phyloP scores from a whole-genome alignment of 139 green algal species.

The Coccomyxa sp. region DNA sequence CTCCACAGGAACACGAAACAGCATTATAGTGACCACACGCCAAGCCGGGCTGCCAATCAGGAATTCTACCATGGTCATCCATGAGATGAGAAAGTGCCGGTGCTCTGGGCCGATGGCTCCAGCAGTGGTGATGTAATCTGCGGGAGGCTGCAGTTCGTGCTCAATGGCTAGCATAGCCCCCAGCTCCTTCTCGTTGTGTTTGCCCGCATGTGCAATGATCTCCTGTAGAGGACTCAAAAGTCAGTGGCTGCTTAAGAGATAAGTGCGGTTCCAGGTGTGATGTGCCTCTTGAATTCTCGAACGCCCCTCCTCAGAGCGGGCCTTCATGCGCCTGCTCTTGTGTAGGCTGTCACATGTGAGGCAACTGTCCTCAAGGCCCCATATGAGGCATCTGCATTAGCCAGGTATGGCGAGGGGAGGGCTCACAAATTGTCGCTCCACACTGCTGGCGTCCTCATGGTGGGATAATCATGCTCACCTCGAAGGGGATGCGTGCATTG shows the following conservation, averaged over 20 bases:
- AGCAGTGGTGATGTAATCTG: not conserved
- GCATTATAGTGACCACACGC: not conserved
- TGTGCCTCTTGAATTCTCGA: not conserved
- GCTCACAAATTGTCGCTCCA: too few relatives aligned
- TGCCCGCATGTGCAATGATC: not conserved
- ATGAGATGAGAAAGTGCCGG: not conserved
- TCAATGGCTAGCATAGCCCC: not conserved
- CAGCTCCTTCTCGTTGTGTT: not conserved
- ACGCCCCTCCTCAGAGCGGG: not conserved
- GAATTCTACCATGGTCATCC: not conserved
- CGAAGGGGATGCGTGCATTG: not conserved
- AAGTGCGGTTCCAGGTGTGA: not conserved
- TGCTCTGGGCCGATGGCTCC: not conserved
- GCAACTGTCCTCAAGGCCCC: too few relatives aligned
- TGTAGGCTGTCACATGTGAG: not conserved
- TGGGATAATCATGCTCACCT: too few relatives aligned
- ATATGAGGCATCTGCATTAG: too few relatives aligned
- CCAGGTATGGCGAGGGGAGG: too few relatives aligned
- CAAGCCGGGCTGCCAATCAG: not conserved
- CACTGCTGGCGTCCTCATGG: too few relatives aligned
- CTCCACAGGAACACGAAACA: too few relatives aligned
- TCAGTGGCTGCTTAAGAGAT: not conserved
- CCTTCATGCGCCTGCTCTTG: not conserved
- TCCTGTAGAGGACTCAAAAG: not conserved
- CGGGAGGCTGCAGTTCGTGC: not conserved